Evolutionary conservation across 371 early-diverging fungal species (phyloP).

Genomic region (Apophysomyces trapeziformis): DNA sequence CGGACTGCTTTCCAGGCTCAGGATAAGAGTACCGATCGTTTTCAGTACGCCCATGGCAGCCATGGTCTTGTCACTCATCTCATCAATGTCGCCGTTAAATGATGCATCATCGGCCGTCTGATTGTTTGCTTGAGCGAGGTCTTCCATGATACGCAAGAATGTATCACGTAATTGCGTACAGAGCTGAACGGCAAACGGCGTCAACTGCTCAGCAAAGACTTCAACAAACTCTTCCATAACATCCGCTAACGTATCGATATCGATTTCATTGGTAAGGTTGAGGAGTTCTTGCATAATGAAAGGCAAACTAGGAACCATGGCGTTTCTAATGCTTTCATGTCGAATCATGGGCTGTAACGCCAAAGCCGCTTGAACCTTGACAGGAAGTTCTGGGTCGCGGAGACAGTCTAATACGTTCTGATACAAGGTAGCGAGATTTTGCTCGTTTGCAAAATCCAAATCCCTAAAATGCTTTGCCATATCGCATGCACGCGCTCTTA

Average conservation of each 20-base stretch:
- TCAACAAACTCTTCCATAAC: conserved; percentile 91
- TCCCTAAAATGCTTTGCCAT: conserved; percentile 48
- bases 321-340: conserved; percentile 70
- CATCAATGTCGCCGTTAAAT: conserved; percentile 49
- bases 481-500: conserved; percentile 72
- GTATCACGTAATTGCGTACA: conserved; percentile 82
- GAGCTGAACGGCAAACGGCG: conserved; percentile 89
- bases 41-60: conserved; percentile 91
- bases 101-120: conserved; percentile 40
- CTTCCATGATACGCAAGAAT: conserved; percentile 82
- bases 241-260: conserved; percentile 84
- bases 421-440: conserved; percentile 61
- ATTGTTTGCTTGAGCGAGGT: conserved; percentile 46
- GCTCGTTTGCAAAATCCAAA: conserved; percentile 43
- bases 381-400: conserved; percentile 81
- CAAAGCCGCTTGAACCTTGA: conserved; percentile 82
- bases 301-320: conserved; percentile 76
- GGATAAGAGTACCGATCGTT: conserved; percentile 84
- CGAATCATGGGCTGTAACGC: conserved; percentile 79
- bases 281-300: conserved; percentile 86
- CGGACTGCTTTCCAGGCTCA: conserved; percentile 71
- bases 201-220: conserved; percentile 84
- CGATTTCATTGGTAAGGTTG: conserved; percentile 85
- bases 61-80: conserved; percentile 82
- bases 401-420: conserved; percentile 69